Percentiles rank a stretch among this genome's conserved stretches.
These are phyloP conservation scores for Xenosphaeropsis pyriputrescens DNA, from an alignment of 2,329 filamentous ascomycete species.

Conservation along the genomic window DNA sequence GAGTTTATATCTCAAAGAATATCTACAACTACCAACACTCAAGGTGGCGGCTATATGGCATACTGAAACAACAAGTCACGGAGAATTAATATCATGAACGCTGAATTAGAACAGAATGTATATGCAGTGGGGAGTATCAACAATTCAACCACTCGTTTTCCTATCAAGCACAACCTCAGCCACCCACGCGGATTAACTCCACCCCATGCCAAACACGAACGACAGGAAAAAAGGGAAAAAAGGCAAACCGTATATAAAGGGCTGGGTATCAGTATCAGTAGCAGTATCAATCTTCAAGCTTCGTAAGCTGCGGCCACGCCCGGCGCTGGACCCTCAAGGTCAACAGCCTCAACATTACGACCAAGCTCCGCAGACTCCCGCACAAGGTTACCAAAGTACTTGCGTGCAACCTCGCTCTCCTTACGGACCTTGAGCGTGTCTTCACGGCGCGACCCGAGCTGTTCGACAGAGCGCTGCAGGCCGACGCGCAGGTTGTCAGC, in stretches of 20 bases:
- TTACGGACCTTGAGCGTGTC: conserved; percentile 68
- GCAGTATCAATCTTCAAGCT: conserved; percentile 6
- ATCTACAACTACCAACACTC: too few relatives aligned
- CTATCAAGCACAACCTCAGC: too few relatives aligned
- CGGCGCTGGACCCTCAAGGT: conserved; percentile 18
- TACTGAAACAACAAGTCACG: too few relatives aligned
- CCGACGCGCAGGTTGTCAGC: conserved; percentile 74
- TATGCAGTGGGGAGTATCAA: too few relatives aligned
- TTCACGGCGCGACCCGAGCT: conserved; percentile 63
- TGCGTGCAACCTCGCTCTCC: conserved; percentile 76
- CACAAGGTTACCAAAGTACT: conserved; percentile 82
- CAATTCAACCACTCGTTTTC: too few relatives aligned
- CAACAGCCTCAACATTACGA: conserved; percentile 16
- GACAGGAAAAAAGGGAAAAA: too few relatives aligned
- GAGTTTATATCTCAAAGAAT: too few relatives aligned
- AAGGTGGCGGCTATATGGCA: too few relatives aligned
- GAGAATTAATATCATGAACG: too few relatives aligned
- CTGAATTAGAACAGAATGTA: too few relatives aligned
- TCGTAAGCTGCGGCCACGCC: conserved; percentile 18
- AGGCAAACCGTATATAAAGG: background rate
- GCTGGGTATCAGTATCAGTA: background rate
- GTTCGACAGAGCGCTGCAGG: conserved; percentile 73
- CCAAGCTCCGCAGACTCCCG: conserved; percentile 43
- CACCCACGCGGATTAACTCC: too few relatives aligned
- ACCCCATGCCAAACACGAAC: too few relatives aligned